A percentile compares a stretch with the other conserved stretches of the same genome.
Evolutionary conservation across 306 rosid genomes (phyloP).

Genomic region (Quercus berberidifolia): DNA sequence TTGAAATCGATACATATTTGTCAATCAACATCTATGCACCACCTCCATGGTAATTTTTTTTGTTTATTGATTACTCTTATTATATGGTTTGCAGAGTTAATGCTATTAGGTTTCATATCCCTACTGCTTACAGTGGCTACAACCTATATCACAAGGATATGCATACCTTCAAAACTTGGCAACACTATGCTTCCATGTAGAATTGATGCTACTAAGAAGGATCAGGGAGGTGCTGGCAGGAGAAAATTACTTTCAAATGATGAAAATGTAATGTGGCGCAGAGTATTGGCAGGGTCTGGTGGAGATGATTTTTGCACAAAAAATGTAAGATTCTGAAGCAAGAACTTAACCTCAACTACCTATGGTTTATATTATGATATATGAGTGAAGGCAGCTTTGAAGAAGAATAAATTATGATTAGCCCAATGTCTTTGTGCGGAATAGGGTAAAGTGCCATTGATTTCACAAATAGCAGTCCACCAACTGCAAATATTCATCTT

Average conservation of each 20-base stretch:
- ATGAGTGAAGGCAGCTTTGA: not conserved
- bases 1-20: not conserved
- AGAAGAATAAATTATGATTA: not conserved
- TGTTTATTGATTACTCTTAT: not conserved
- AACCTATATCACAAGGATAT: conserved; percentile 42
- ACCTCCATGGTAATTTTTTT: not conserved
- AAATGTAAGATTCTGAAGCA: conserved; percentile 20
- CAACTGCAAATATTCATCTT: conserved; percentile 70
- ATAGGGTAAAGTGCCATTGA: conserved; percentile 51
- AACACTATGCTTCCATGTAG: conserved; percentile 64
- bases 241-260: conserved; percentile 44
- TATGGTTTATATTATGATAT: not conserved
- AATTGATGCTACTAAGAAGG: not conserved
- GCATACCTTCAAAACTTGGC: conserved; percentile 34
- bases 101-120: conserved; percentile 72
- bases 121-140: conserved; percentile 59
- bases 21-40: not conserved
- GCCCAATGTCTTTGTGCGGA: not conserved
- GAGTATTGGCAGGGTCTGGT: conserved; percentile 34
- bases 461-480: conserved; percentile 51
- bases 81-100: conserved; percentile 43
- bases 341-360: not conserved
- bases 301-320: conserved; percentile 32
- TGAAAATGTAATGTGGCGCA: conserved; percentile 30
- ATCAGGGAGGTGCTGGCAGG: not conserved